phyloP scores from a whole-genome alignment of 2,329 filamentous ascomycete genomes.

The Neopestalotiopsis sp. region DNA sequence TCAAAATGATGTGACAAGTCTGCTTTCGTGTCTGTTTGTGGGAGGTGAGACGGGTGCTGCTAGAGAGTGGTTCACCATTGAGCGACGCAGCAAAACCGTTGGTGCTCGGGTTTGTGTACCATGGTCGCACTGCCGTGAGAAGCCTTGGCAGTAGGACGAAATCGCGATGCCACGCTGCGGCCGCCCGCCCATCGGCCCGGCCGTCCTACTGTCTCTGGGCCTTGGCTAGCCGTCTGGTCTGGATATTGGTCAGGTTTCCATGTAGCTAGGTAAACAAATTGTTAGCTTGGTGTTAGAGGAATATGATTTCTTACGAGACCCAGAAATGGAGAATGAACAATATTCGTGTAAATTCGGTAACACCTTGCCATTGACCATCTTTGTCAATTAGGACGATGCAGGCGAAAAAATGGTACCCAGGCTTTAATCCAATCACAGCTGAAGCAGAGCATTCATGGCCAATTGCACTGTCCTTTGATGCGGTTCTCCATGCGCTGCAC shows the following conservation, averaged over 20 bases:
- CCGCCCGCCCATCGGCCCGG: constrained; percentile 10
- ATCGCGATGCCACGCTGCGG: constrained; percentile 9
- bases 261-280: background rate
- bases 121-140: background rate
- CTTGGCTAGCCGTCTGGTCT: background rate
- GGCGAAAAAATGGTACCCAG: too few species aligned
- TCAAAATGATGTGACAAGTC: background rate
- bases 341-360: background rate
- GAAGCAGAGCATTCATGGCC: background rate
- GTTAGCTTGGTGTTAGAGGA: background rate
- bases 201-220: background rate
- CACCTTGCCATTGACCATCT: background rate
- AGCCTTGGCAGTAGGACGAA: background rate
- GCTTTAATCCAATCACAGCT: too few species aligned
- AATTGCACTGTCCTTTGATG: background rate
- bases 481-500: background rate
- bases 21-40: constrained; percentile 11
- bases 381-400: background rate
- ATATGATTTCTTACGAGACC: background rate
- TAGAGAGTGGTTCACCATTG: background rate
- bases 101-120: background rate
- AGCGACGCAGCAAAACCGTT: background rate
- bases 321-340: background rate
- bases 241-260: background rate
- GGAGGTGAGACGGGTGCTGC: constrained; percentile 8